phyloP scores from a whole-genome alignment of 768 basidiomycete species.

The Baorangia bicolor region DNA sequence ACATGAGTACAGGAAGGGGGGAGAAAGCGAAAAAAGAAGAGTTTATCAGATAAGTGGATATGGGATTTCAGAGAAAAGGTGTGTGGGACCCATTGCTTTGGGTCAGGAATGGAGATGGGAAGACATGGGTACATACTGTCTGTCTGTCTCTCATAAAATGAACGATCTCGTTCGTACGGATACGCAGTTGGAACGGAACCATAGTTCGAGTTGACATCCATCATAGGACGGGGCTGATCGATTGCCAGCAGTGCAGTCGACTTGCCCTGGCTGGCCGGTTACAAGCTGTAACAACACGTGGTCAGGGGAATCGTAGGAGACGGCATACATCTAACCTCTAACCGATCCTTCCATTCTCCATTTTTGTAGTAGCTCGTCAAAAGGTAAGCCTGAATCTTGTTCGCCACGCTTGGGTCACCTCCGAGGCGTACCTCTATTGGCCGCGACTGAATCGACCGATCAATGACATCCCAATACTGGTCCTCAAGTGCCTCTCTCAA shows the following conservation, averaged over 20 bases:
- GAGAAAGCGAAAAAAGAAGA: background rate
- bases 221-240: conserved; percentile 18
- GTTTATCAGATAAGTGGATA: conserved; percentile 16
- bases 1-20: conserved; percentile 5
- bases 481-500: conserved; percentile 83
- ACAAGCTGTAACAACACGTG: conserved; percentile 54
- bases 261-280: conserved; percentile 88
- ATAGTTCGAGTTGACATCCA: conserved; percentile 28
- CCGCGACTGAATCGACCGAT: conserved; percentile 76
- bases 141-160: conserved; percentile 35
- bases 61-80: background rate
- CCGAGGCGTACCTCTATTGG: conserved; percentile 86
- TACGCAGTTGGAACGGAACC: conserved; percentile 27
- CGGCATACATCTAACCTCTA: conserved; percentile 62
- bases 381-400: conserved; percentile 88
- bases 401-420: conserved; percentile 85
- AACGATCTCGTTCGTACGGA: conserved; percentile 30
- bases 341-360: conserved; percentile 80
- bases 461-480: conserved; percentile 84
- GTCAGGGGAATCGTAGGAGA: background rate
- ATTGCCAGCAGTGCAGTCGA: background rate
- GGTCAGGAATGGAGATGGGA: conserved; percentile 5
- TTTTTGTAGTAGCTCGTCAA: conserved; percentile 77
- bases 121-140: conserved; percentile 29
- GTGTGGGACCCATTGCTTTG: background rate